Evolutionary conservation across 345 rosid species (phyloP).

Genomic region (Raphanus sativus): DNA sequence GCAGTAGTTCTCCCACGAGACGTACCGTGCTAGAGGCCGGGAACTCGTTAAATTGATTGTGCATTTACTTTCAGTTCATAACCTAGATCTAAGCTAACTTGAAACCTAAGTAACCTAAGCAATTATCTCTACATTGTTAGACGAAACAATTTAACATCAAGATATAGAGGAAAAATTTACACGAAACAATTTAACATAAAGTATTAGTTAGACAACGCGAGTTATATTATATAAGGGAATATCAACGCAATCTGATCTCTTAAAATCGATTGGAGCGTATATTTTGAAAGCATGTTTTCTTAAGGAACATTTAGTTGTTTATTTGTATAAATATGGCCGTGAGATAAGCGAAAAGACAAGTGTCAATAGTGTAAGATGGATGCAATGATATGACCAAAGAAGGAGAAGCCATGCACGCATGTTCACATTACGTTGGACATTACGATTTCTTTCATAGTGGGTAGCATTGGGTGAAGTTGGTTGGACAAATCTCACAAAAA

Average conservation of each 20-base stretch:
- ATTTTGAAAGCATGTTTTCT: not conserved
- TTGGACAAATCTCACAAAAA: conserved; percentile 54
- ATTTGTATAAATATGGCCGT: conserved; percentile 2
- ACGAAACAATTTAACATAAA: not conserved
- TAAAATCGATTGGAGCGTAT: not conserved
- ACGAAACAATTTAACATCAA: too few species aligned
- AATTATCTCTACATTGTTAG: too few species aligned
- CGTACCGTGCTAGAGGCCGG: not conserved
- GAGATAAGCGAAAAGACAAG: conserved; percentile 20
- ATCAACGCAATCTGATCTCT: not conserved
- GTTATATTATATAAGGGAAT: conserved; percentile 3
- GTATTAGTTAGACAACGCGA: conserved; percentile 8
- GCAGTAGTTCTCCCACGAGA: not conserved
- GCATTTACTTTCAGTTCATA: not conserved
- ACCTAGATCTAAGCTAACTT: too few species aligned
- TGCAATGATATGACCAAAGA: not conserved
- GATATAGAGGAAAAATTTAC: too few species aligned
- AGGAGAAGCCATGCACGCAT: too few species aligned
- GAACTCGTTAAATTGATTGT: not conserved
- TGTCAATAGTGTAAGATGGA: not conserved
- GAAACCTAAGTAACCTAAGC: too few species aligned
- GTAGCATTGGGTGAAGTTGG: conserved; percentile 98
- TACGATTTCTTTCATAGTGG: conserved; percentile 56
- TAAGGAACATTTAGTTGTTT: not conserved
- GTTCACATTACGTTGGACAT: conserved; percentile 50